Evolutionary conservation across 306 rosid species (phyloP).

Genomic region (Cyclanthera cordifolia): DNA sequence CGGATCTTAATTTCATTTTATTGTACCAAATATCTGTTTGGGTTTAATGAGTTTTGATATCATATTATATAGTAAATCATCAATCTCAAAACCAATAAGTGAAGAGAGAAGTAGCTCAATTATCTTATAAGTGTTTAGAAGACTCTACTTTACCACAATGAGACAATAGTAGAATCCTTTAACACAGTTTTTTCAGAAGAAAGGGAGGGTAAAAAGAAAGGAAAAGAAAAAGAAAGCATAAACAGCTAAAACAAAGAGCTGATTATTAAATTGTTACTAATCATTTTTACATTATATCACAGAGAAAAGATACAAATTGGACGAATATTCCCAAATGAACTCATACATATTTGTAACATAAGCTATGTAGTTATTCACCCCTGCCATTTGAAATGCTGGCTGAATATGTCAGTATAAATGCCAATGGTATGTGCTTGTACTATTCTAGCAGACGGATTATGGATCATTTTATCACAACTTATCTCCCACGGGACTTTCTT

Average conservation of each 20-base stretch:
- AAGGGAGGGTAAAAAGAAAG: not conserved
- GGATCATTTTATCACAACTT: not conserved
- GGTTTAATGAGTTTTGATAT: too few species aligned
- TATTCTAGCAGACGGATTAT: conserved; percentile 4
- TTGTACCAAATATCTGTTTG: too few species aligned
- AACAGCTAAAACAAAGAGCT: not conserved
- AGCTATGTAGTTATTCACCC: not conserved
- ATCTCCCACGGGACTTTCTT: not conserved
- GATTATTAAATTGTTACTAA: not conserved
- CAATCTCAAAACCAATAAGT: too few species aligned
- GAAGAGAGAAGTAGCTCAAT: too few species aligned
- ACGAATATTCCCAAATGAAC: not conserved
- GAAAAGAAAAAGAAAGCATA: not conserved
- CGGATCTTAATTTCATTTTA: too few species aligned
- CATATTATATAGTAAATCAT: too few species aligned
- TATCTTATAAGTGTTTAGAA: too few species aligned
- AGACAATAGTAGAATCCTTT: too few species aligned
- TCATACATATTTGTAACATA: conserved; percentile 4
- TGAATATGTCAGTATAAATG: not conserved
- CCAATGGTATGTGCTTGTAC: conserved; percentile 1
- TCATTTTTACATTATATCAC: not conserved
- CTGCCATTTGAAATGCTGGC: conserved; percentile 6
- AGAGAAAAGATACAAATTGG: not conserved
- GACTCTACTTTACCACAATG: too few species aligned
- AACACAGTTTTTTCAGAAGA: too few species aligned